Base-by-base conservation (phyloP, 495 filamentous ascomycete species). In the Pyronema domesticum region DNA sequence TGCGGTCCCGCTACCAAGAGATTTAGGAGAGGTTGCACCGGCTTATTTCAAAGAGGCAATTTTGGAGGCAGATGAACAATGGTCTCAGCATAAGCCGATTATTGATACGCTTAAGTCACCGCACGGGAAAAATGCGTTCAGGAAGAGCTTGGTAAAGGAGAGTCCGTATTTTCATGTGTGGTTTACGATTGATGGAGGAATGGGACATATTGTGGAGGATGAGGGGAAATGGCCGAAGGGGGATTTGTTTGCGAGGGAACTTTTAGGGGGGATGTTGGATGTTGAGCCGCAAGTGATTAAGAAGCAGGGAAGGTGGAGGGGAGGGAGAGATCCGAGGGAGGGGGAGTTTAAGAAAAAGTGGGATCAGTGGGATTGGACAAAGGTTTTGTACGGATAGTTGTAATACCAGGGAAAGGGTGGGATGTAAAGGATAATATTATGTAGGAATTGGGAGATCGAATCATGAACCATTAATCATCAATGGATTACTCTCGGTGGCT, bases 111-210 rank as follows among this genome's bases (percentile, higher is more conserved):
- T 84, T 10, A 73, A 76, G 44, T 79, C 79, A 62, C 74, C 82
- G 4, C 60, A 68, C 11, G 93, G 93, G 0, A 83, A 85, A 65
- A 65, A 72, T 55, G 88, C 91, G 44, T 96, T 98, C 68, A 77
- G 91, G 3, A 73, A 80, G 46, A 81, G 77, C 2, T 68, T 98
- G 35, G 86, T 82, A 19, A 95, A 94, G 72, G 91, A 98, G 70
- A 94, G 94, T 88, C 91, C 91, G 19, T 98, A 98, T 66, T 96
- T 98, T 68, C 91, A 98, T 59, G 89, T 87, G 13, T 98, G 88
- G 88, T 95, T 96, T 65, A 77, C 80, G 56, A 68, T 98, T 6
- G 86, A 96, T 65, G 93, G 93, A 4, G 91, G 91, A 1, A 64
- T 98, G 52, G 91, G 87, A 0, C 91, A 98, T 65, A 75, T 98